A percentile compares a stretch with the other conserved stretches of the same genome.
Evolutionary conservation across 768 basidiomycete species (phyloP).

Genomic region (Goffeauzyma gilvescens): DNA sequence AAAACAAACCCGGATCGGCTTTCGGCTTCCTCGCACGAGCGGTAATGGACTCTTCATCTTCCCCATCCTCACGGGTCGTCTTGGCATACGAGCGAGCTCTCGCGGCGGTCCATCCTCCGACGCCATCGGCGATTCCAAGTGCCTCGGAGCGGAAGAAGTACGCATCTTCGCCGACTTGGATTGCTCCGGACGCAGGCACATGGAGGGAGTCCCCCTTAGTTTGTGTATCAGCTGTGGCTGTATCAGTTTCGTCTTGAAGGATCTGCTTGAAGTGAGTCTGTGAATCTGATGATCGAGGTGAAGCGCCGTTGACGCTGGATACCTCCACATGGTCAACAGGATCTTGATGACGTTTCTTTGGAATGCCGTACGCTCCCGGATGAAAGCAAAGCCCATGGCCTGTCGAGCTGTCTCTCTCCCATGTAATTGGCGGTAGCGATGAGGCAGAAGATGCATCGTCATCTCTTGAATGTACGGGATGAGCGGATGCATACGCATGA

Average conservation of each 20-base stretch:
- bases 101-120: constrained; percentile 63
- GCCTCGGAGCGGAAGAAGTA: constrained; percentile 49
- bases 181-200: too few relatives aligned
- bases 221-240: constrained; percentile 1
- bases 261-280: constrained; percentile 34
- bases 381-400: too few relatives aligned
- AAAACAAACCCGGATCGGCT: constrained; percentile 38
- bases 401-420: too few relatives aligned
- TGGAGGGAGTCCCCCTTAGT: not conserved
- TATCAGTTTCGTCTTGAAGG: not conserved
- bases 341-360: constrained; percentile 39
- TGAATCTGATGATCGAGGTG: constrained; percentile 32
- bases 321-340: too few relatives aligned
- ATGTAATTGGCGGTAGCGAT: too few relatives aligned
- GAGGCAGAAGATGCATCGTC: too few relatives aligned
- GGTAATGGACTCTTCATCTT: constrained; percentile 22
- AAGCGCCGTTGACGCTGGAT: constrained; percentile 18
- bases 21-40: constrained; percentile 32
- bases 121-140: constrained; percentile 87
- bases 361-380: constrained; percentile 76
- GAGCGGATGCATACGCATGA: too few relatives aligned
- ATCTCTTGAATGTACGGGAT: too few relatives aligned
- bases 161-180: constrained; percentile 66
- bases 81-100: too few relatives aligned
- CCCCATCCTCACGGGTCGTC: not conserved